Evolutionary conservation across 164 flowering plant species (phyloP), one percentile per base, ranked within the genome.

Genomic region (Litsea cubeba): DNA sequence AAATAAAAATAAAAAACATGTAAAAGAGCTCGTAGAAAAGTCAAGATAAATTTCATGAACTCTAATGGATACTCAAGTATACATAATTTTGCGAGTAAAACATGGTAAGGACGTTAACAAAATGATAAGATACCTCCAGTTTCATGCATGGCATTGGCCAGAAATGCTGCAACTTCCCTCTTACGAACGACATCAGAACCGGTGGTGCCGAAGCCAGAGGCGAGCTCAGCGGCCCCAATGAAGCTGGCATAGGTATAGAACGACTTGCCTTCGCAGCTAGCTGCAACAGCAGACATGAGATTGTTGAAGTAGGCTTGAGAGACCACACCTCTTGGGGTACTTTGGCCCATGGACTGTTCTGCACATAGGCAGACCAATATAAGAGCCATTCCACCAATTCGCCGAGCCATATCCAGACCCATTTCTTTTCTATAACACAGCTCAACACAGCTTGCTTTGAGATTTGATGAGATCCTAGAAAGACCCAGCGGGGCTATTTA

Each of bases 171-270:
- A 17, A 88, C 72, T 81, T 88, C 89, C 49, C 79, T 74, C 50
- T 73, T 83, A 12, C 83, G 84, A 0, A 63, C 70, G 69, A 32
- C 49, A 24, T 69, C 65, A 49, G 78, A 82, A 24, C 85, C 87
- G 0, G 81, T 81, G 8, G 80, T 72, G 0, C 75, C 91, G 46
- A 86, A 88, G 12, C 75, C 84, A 14, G 17, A 10, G 65, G 77
- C 81, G 14, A 79, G 69, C 5, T 35, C 50, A 0, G 86, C 82
- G 20, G 83, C 90, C 0, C 78, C 62, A 10, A 89, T 75, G 76
- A 90, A 90, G 8, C 87, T 83, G 22, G 76, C 70, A 63, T 85
- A 84, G 0, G 84, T 82, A 68, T 86, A 90, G 81, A 90, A 90
- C 5, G 20, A 12, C 65, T 18, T 60, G 50, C 68, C 75, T 26